Conservation (phyloP, 192 early-diverging fungal species). For the Entomortierella chlamydospora region DNA sequence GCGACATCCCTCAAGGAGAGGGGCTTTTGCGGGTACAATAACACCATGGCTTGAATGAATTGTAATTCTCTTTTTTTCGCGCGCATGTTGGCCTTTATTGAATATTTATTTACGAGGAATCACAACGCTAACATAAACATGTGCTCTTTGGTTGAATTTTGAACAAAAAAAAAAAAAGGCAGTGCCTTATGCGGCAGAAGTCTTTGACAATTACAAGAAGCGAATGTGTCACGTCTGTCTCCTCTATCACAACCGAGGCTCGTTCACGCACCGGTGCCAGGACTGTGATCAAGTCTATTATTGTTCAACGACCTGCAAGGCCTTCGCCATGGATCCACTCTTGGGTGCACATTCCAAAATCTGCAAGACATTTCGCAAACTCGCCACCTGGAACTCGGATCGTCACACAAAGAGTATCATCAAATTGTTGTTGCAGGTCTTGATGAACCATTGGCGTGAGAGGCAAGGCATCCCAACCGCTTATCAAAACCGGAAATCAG, state of each 20-base stretch:
- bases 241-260: constrained; percentile 59
- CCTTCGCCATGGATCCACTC: constrained; percentile 52
- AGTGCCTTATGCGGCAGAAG: constrained; percentile 48
- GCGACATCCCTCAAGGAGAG: constrained; percentile 49
- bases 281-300: constrained; percentile 72
- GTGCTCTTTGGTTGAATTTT: too few species aligned
- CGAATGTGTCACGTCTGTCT: constrained; percentile 73
- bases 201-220: constrained; percentile 73
- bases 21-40: constrained; percentile 38
- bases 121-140: too few species aligned
- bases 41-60: background rate
- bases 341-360: constrained; percentile 45
- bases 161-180: constrained; percentile 34
- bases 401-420: constrained; percentile 73
- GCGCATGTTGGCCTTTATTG: too few species aligned
- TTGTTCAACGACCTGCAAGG: constrained; percentile 62
- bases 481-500: constrained; percentile 14
- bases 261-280: constrained; percentile 64
- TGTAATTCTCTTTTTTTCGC: background rate
- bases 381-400: constrained; percentile 70
- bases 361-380: constrained; percentile 63
- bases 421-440: constrained; percentile 65
- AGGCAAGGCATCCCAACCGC: constrained; percentile 36
- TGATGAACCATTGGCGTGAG: constrained; percentile 55
- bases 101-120: too few species aligned